Evolutionary conservation across 192 early-diverging fungal species (phyloP).

Genomic region (Backusella parvicylindrica): DNA sequence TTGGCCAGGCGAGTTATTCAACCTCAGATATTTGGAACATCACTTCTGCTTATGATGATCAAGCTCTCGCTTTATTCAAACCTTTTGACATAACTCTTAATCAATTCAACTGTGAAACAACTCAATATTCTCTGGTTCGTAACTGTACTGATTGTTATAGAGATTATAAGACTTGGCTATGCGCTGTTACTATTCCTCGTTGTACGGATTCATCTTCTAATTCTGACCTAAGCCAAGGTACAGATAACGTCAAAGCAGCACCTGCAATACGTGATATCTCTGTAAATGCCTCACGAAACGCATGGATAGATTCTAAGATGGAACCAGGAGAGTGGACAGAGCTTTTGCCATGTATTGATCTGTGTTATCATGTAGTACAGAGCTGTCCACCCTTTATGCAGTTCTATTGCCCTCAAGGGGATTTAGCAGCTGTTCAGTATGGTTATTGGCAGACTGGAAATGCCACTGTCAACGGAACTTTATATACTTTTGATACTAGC

Average conservation of each 20-base stretch:
- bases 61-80: conserved; percentile 33
- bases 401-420: conserved; percentile 48
- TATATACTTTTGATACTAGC: conserved; percentile 1
- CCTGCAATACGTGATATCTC: conserved; percentile 21
- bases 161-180: conserved; percentile 57
- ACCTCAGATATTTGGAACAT: conserved; percentile 18
- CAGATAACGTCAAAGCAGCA: not conserved
- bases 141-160: conserved; percentile 50
- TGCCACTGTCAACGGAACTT: not conserved
- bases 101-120: conserved; percentile 48
- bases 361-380: conserved; percentile 54
- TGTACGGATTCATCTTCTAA: conserved; percentile 31
- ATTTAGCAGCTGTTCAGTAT: conserved; percentile 31
- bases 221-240: conserved; percentile 8
- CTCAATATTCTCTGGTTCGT: conserved; percentile 53
- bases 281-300: conserved; percentile 30
- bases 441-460: conserved; percentile 29
- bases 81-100: conserved; percentile 44
- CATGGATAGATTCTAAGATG: conserved; percentile 27
- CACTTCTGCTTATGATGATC: conserved; percentile 39
- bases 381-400: conserved; percentile 53
- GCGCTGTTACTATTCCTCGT: conserved; percentile 51
- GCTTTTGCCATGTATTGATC: conserved; percentile 52
- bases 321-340: conserved; percentile 41
- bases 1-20: not conserved